Base-by-base conservation (phyloP, 2,329 filamentous ascomycete genomes). In the Xylaria sp. region DNA sequence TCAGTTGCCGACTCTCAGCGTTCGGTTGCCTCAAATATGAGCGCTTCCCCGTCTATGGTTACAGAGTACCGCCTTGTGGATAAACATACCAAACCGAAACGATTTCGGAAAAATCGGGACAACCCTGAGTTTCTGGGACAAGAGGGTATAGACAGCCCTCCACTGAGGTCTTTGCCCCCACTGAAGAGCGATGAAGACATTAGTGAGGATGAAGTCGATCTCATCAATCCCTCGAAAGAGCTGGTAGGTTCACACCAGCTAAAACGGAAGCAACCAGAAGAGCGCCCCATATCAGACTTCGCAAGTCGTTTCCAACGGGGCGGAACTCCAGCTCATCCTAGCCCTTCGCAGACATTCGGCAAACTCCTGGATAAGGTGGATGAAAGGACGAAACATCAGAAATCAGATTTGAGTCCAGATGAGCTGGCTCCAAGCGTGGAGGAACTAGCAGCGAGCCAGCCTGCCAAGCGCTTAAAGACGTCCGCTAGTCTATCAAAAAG, bases 401-500 rank as follows among this genome's bases (percentile, higher is more conserved):
- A 31, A 27, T 3, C 4, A 15, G 51, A 71, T 45, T 65, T 54
- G 5, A 71, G 72, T 36, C 68, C 69, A 38, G 74, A 75, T 39
- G 74, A 75, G 53, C 61, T 76, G 33, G 71, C 72, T 25, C 56
- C 39, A 22, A 66, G 67, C 17, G 50, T 29, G 10, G 62, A 66
- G 33, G 72, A 73, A 31, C 61, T 71, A 25, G 39, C n/a, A 50
- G 58, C 31, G 38, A 66, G 31, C 20, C 33, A 59, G n/a, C 63
- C 65, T 44, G 27, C 56, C 27, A 73, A 69, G 45, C 63, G 69
- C 15, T 62, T n/a, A 7, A 59, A 55, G 36, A 39, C 51, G 33
- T 69, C 73, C n/a, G 33, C 68, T 22, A 75, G 72, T 53, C 42
- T 75, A 50, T 75, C 73, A 17, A 73, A 49, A 42, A 71, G 57